A percentile compares a stretch with the other conserved stretches of the same genome.
phyloP scores from a whole-genome alignment of 768 basidiomycete species.

The Saitozyma podzolica region DNA sequence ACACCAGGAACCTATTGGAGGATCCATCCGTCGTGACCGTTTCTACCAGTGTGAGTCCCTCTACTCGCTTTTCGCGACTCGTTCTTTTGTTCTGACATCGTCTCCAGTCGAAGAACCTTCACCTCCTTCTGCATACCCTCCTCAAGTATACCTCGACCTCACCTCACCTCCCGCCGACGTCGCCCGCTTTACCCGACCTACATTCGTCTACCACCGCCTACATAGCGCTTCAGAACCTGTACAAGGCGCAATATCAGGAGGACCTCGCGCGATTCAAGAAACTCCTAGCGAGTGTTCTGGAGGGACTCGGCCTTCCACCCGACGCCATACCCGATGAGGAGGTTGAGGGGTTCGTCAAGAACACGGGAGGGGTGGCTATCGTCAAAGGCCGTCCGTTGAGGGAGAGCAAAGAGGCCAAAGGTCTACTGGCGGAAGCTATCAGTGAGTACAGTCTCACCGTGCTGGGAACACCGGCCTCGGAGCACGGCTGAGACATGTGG shows the following conservation, averaged over 20 bases:
- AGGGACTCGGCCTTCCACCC: constrained; percentile 32
- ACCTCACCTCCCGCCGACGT: constrained; percentile 72
- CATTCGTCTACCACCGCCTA: constrained; percentile 83
- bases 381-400: constrained; percentile 49
- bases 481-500: background rate
- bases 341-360: constrained; percentile 54
- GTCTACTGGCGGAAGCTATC: constrained; percentile 35
- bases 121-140: constrained; percentile 74
- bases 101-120: constrained; percentile 66
- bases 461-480: background rate
- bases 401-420: constrained; percentile 34
- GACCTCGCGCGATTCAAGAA: constrained; percentile 45
- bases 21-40: constrained; percentile 61
- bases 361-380: constrained; percentile 51
- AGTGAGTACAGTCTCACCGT: constrained; percentile 34
- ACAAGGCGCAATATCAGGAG: constrained; percentile 66
- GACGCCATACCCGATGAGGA: constrained; percentile 48
- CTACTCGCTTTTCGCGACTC: too few relatives aligned
- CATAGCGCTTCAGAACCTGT: constrained; percentile 79
- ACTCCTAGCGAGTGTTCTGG: constrained; percentile 36
- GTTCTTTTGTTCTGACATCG: background rate
- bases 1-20: constrained; percentile 65
- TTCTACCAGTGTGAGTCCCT: constrained; percentile 52
- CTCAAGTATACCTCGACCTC: constrained; percentile 60
- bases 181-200: constrained; percentile 90